These are phyloP conservation scores for Lobulomyces angularis DNA, from an alignment of 192 early-diverging fungal genomes.

Conservation along the genomic window DNA sequence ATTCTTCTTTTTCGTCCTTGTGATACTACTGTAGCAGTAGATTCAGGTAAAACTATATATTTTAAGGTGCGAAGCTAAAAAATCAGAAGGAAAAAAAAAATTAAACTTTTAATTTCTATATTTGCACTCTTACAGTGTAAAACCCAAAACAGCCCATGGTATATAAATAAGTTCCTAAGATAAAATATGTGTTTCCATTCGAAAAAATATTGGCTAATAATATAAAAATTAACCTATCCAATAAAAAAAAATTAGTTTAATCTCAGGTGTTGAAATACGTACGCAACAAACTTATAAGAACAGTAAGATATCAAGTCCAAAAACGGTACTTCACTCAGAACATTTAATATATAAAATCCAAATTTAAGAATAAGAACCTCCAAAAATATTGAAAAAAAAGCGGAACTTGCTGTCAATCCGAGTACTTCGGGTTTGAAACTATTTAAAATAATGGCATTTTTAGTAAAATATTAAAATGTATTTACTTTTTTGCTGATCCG, in stretches of 20 bases:
- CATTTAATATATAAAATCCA: constrained; percentile 76
- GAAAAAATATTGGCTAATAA: constrained; percentile 34
- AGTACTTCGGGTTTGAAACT: constrained; percentile 81
- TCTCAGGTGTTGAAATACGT: constrained; percentile 3
- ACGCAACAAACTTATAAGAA: constrained; percentile 93
- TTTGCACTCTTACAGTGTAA: constrained; percentile 58
- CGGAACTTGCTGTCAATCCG: constrained; percentile 71
- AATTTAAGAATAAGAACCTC: constrained; percentile 77
- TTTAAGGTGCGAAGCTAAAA: constrained; percentile 28
- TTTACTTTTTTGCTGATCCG: constrained; percentile 41
- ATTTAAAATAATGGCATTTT: constrained; percentile 5
- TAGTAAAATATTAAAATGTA: neutral
- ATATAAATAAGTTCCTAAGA: constrained; percentile 65
- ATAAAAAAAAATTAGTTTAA: neutral
- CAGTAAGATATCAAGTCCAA: constrained; percentile 78
- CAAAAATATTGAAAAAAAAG: constrained; percentile 61
- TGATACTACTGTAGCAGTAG: constrained; percentile 17
- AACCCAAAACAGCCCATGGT: constrained; percentile 67
- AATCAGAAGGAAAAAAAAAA: neutral
- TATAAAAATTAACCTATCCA: constrained; percentile 15
- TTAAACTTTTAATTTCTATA: neutral
- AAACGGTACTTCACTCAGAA: constrained; percentile 67
- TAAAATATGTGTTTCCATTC: constrained; percentile 37
- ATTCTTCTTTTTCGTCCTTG: constrained; percentile 69
- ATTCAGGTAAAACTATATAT: constrained; percentile 35